Evolutionary conservation across 768 basidiomycete species (phyloP), one percentile per base, ranked within the genome.

Genomic region (Cubamyces sp.): DNA sequence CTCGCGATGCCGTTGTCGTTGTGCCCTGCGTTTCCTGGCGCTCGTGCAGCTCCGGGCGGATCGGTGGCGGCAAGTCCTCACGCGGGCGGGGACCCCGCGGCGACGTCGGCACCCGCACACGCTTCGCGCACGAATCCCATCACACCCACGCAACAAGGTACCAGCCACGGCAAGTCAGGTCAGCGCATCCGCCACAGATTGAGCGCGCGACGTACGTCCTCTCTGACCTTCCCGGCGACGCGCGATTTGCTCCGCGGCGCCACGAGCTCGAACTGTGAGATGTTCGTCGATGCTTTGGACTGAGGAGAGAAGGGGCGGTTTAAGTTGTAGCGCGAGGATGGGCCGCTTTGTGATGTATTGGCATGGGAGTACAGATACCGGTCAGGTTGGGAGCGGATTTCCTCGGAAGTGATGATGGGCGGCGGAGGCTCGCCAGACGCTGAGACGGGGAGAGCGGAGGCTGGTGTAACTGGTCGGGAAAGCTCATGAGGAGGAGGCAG

Each of bases 401-500:
- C 69, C 0, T 49, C 28, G 15, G 62, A 39, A 0, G 40, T 34
- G 37, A n/a, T 52, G 1, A 62, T 39, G n/a, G 48, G 49, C 0
- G 49, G 62, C 1, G 62, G 62, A 5, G 60, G n/a, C 18, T 47
- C 56, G 21, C 16, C 47, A 5, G 56, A 23, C 6, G 62, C 41
- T 11, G 37, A 57, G 16, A 48, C 3, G 16, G 68, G 64, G 1
- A 63, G 23, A 1, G 61, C 61, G 2, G 58, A 48, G 5, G 56
- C 50, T 3, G 71, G 69, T 8, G 69, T 59, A 11, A 69, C 54
- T 1, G 69, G 66, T 14, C 66, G 46, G 3, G 67, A 62, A 30
- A 89, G 75, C 63, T 86, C 87, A 67, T 83, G 82, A 0, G 88
- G 83, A 19, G 88, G 84, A 11, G 87, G 88, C 0, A 90, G 69